These are phyloP conservation scores for Lanmaoa pseudosensibilis DNA, from an alignment of 768 basidiomycete species.

Conservation along the genomic window DNA sequence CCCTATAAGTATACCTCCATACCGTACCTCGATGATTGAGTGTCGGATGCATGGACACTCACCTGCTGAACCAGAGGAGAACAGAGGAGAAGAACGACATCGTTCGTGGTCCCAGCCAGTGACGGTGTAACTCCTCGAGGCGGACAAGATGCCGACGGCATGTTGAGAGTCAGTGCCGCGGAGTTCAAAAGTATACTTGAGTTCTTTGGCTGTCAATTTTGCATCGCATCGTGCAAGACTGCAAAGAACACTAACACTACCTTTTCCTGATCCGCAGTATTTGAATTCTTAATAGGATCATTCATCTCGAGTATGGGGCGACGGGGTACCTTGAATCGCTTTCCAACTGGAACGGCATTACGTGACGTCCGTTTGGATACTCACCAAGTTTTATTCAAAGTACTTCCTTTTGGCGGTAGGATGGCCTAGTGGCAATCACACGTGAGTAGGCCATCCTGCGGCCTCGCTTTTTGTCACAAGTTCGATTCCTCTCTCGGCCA, in stretches of 20 bases:
- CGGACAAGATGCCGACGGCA: not conserved
- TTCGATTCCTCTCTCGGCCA: slow-evolving; percentile 2
- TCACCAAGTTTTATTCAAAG: not conserved
- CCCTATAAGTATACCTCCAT: not conserved
- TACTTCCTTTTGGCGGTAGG: not conserved
- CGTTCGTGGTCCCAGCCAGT: slow-evolving; percentile 2
- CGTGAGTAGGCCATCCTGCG: not conserved
- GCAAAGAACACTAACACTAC: too few species aligned
- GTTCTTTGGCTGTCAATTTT: not conserved
- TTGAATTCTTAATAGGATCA: not conserved
- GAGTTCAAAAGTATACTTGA: slow-evolving; percentile 12
- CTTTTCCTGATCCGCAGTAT: not conserved
- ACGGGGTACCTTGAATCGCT: not conserved
- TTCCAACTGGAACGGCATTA: too few species aligned
- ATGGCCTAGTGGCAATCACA: slow-evolving; percentile 12
- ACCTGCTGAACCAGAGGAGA: slow-evolving; percentile 60
- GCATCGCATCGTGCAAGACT: not conserved
- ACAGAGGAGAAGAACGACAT: slow-evolving; percentile 54
- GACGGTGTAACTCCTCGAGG: not conserved
- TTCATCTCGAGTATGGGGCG: not conserved
- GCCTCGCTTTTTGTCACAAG: not conserved
- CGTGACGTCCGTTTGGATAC: not conserved
- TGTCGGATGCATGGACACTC: slow-evolving; percentile 2
- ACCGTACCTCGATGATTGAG: not conserved
- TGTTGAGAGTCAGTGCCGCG: slow-evolving; percentile 8